Evolutionary conservation across 2,329 filamentous ascomycete genomes (phyloP).

Genomic region (Fusarium nodosum): DNA sequence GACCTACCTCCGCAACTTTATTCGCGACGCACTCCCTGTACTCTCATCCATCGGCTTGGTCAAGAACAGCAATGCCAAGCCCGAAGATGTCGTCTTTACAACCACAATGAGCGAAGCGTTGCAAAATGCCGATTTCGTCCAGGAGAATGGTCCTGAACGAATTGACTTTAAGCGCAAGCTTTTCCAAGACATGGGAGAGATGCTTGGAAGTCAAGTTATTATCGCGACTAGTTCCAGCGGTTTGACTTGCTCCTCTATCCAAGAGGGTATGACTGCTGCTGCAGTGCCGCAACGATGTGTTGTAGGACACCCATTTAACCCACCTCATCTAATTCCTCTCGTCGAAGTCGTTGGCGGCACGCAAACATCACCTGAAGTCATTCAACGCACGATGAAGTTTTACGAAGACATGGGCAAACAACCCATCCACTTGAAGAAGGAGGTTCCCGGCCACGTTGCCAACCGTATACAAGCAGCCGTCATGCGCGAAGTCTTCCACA

Average conservation of each 20-base stretch:
- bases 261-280: conserved; percentile 11
- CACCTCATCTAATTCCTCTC: conserved; percentile 24
- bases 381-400: conserved; percentile 11
- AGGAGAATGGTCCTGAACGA: conserved; percentile 26
- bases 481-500: conserved; percentile 31
- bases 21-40: conserved; percentile 25
- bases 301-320: conserved; percentile 26
- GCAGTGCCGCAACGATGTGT: conserved; percentile 18
- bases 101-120: conserved; percentile 11
- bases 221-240: conserved; percentile 26
- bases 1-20: conserved; percentile 13
- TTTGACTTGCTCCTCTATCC: conserved; percentile 26
- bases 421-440: conserved; percentile 26
- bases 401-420: conserved; percentile 17
- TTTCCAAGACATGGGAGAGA: conserved; percentile 21
- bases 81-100: conserved; percentile 29
- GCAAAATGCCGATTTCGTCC: conserved; percentile 10
- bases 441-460: conserved; percentile 26
- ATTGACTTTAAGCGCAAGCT: conserved; percentile 21
- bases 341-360: conserved; percentile 28
- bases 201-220: not conserved
- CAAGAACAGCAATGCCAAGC: conserved; percentile 8
- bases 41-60: conserved; percentile 18
- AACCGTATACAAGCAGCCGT: conserved; percentile 32
- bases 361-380: not conserved